Evolutionary conservation across 225 moss, liverwort and hornwort species (phyloP), one percentile per base, ranked within the genome.

Genomic region (Takakia lepidozioides): DNA sequence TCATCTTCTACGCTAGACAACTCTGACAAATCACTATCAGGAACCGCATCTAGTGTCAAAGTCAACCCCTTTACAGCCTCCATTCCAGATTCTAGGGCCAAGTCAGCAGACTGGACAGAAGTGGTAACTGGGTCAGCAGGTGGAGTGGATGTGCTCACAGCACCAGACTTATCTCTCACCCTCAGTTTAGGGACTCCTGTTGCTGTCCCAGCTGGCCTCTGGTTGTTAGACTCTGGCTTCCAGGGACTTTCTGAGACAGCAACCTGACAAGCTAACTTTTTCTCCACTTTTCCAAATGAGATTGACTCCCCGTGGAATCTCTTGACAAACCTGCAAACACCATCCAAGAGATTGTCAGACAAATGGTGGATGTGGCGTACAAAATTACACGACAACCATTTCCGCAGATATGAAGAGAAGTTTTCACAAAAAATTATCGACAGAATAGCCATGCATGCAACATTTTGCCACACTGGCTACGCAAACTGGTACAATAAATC

Each of bases 231-330:
- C 29, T 66, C 60, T 26, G 80, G 74, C 63, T 74, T 81, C 61
- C 72, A 80, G 45, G 82, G 75, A 54, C 90, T 90, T 49, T 76
- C 76, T 18, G 73, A 63, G 65, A 61, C 70, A 19, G 90, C 91
- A 56, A 90, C 61, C 43, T 90, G 74, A 47, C 86, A 84, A 15
- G 69, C 59, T 37, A 91, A 24, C 57, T 70, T 76, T 75, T 78
- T 98, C 29, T 85, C 74, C 61, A 80, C 63, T 75, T 82, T 98
- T 25, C 95, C 95, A 61, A 87, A 98, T 47, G 70, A 64, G 46
- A 85, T 24, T 10, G 29, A 69, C 60, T 55, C 60, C 21, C 82
- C 85, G 62, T 62, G 62, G 23, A 67, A 87, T 27, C 40, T 65
- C 9, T 63, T 49, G 28, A 85, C 76, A 60, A 98, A 98, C 46